Evolutionary conservation across 2,329 filamentous ascomycete genomes (phyloP).

Genomic region (Septoria linicola): DNA sequence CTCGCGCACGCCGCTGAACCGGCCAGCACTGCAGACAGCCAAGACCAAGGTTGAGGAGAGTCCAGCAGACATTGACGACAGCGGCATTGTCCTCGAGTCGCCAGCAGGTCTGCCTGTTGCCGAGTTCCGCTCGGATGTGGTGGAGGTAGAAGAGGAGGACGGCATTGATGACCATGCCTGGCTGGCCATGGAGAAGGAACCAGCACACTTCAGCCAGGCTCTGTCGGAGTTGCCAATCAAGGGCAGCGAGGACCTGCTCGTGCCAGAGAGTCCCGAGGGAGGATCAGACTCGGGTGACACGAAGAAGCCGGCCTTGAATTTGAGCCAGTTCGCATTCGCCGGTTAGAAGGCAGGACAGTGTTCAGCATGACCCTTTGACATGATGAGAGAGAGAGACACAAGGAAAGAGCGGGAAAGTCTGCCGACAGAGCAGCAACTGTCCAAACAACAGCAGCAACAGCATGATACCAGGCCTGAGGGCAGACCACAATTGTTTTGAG

Average conservation of each 20-base stretch:
- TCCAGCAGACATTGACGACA: slow-evolving; percentile 15
- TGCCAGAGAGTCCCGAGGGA: slow-evolving; percentile 46
- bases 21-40: not conserved
- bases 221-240: slow-evolving; percentile 33
- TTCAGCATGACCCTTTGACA: not conserved
- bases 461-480: no score
- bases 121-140: slow-evolving; percentile 24
- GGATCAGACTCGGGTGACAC: slow-evolving; percentile 40
- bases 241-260: slow-evolving; percentile 50
- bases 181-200: slow-evolving; percentile 29
- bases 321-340: slow-evolving; percentile 43
- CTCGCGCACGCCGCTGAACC: slow-evolving; percentile 6
- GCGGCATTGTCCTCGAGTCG: slow-evolving; percentile 18
- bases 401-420: not conserved
- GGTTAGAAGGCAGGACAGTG: slow-evolving; percentile 14
- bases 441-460: no score
- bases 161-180: slow-evolving; percentile 30
- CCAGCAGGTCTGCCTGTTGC: slow-evolving; percentile 2
- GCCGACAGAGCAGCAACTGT: no score
- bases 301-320: slow-evolving; percentile 39
- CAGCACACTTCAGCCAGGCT: slow-evolving; percentile 8
- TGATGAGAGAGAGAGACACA: not conserved
- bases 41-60: slow-evolving; percentile 3
- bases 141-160: slow-evolving; percentile 21
- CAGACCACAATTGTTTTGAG: no score